A percentile compares a stretch with the other conserved stretches of the same genome.
Evolutionary conservation across 169 alveolate genomes (phyloP).

Genomic region (Plasmodium vivax): DNA sequence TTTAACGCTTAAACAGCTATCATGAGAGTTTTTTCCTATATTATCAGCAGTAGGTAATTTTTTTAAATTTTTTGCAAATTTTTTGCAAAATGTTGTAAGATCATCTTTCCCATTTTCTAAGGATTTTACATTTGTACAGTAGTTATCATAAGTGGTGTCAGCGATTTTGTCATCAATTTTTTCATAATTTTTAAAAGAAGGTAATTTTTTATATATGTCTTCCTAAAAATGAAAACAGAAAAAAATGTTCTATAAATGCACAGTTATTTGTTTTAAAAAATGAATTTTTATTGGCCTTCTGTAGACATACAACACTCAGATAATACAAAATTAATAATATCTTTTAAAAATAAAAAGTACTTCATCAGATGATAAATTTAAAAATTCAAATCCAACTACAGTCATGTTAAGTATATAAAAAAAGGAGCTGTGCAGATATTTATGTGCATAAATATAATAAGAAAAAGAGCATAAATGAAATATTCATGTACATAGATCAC

Average conservation of each 20-base stretch:
- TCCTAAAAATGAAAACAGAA: neutral
- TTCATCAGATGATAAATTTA: neutral
- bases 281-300: neutral
- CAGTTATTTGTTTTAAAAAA: neutral
- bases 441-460: neutral
- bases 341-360: neutral
- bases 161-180: neutral
- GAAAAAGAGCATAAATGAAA: neutral
- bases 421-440: neutral
- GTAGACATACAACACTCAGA: neutral
- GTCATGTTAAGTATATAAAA: neutral
- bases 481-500: neutral
- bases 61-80: too few relatives aligned
- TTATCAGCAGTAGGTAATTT: neutral
- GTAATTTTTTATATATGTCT: neutral
- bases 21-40: neutral
- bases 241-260: neutral
- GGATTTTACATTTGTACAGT: neutral
- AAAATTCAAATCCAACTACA: neutral
- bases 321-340: neutral
- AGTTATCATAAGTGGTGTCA: neutral
- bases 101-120: neutral
- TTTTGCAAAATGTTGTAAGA: neutral
- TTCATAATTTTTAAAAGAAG: neutral
- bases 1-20: neutral